Conservation (phyloP, 805 yeast genomes). For the Wickerhamiella sergipiensis region DNA sequence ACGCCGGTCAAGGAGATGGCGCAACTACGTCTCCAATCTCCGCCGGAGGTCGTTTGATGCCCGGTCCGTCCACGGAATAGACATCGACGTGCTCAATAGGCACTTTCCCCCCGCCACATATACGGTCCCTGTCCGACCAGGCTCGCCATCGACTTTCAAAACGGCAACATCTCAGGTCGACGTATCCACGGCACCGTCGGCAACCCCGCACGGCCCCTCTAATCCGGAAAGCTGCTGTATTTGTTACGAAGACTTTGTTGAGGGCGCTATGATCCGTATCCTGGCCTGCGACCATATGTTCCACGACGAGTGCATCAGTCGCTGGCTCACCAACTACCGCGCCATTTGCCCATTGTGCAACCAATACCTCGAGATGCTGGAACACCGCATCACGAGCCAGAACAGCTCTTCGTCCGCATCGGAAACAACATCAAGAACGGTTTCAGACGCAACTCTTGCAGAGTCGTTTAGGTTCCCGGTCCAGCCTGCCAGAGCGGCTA, state of each 20-base stretch:
- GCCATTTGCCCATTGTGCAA: constrained; percentile 82
- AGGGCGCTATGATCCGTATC: constrained; percentile 54
- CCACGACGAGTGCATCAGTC: constrained; percentile 67
- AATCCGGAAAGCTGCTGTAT: constrained; percentile 44
- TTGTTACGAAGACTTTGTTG: constrained; percentile 54
- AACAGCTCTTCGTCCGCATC: background rate
- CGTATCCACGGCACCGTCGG: background rate
- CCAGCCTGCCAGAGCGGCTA: background rate
- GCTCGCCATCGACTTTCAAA: background rate
- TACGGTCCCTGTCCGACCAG: background rate
- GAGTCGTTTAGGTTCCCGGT: background rate
- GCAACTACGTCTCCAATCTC: background rate
- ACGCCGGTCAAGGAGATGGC: background rate
- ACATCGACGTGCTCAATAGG: background rate
- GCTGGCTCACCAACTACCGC: constrained; percentile 62
- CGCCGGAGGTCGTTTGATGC: background rate
- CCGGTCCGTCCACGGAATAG: background rate
- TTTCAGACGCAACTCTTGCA: background rate
- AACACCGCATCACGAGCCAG: background rate
- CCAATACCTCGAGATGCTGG: constrained; percentile 18
- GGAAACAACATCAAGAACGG: background rate
- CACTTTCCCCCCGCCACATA: background rate
- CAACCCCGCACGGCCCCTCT: background rate
- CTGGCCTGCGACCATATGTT: constrained; percentile 73
- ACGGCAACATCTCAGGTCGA: background rate